These are phyloP conservation scores for Umbelopsis ramanniana DNA, from an alignment of 192 early-diverging fungal species.

Conservation along the genomic window DNA sequence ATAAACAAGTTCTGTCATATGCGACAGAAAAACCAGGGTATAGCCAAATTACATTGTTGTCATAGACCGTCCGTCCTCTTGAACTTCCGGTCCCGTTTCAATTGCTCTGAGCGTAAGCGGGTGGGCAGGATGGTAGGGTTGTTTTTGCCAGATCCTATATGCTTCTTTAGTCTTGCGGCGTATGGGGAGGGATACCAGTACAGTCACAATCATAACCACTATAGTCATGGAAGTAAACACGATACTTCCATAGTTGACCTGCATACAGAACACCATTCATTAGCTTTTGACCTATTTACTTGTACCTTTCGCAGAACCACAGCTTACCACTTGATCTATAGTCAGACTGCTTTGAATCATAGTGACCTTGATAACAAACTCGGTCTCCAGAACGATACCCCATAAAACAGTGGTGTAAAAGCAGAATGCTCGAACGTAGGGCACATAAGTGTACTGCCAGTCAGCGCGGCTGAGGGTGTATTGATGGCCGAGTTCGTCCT, in stretches of 20 bases:
- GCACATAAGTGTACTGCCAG: conserved; percentile 40
- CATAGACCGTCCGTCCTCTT: too few relatives aligned
- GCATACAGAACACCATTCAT: too few relatives aligned
- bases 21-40: too few relatives aligned
- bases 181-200: background rate
- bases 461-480: conserved; percentile 23
- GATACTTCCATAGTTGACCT: conserved; percentile 9
- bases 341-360: conserved; percentile 41
- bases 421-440: conserved; percentile 23
- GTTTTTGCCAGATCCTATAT: background rate
- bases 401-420: conserved; percentile 34
- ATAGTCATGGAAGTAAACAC: background rate
- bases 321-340: conserved; percentile 42
- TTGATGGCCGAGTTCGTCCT: conserved; percentile 31
- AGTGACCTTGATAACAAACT: conserved; percentile 44
- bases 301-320: background rate
- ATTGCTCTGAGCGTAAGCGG: too few relatives aligned
- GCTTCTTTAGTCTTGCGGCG: background rate
- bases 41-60: too few relatives aligned
- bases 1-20: too few relatives aligned
- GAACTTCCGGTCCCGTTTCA: background rate
- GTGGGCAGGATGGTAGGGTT: conserved; percentile 1
- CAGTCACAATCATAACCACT: background rate
- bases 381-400: conserved; percentile 39
- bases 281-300: background rate